Percentiles rank a stretch among this genome's conserved stretches.
phyloP scores from a whole-genome alignment of 2,329 filamentous ascomycete species.

The Fusarium tricinctum region DNA sequence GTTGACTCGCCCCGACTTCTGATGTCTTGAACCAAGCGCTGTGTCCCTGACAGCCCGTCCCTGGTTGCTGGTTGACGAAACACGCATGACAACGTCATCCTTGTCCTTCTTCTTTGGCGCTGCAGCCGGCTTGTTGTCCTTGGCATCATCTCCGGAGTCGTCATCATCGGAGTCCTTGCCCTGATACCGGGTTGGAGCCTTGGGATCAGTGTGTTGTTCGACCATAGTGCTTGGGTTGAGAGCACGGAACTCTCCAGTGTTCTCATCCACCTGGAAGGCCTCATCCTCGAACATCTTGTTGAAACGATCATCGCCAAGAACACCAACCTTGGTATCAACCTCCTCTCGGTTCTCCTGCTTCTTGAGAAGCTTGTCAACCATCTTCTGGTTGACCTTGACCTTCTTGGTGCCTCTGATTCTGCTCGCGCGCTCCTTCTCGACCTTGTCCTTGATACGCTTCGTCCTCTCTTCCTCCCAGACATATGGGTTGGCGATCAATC shows the following conservation, averaged over 20 bases:
- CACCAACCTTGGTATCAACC: constrained; percentile 71
- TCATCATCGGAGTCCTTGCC: constrained; percentile 61
- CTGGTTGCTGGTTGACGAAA: constrained; percentile 77
- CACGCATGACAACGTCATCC: constrained; percentile 71
- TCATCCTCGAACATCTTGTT: constrained; percentile 90
- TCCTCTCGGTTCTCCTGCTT: constrained; percentile 72
- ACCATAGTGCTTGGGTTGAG: constrained; percentile 88
- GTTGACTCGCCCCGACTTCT: constrained; percentile 62
- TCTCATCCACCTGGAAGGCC: constrained; percentile 93
- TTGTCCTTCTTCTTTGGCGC: constrained; percentile 47
- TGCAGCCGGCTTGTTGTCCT: constrained; percentile 47
- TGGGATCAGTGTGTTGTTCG: constrained; percentile 51
- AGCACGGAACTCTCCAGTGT: constrained; percentile 84
- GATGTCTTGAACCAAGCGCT: constrained; percentile 68
- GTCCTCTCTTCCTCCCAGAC: constrained; percentile 92
- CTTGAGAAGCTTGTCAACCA: constrained; percentile 80
- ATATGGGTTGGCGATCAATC: constrained; percentile 93
- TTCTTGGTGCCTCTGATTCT: constrained; percentile 96
- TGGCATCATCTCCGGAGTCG: constrained; percentile 60
- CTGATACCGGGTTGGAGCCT: constrained; percentile 57
- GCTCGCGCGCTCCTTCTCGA: constrained; percentile 96
- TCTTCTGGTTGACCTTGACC: constrained; percentile 92
- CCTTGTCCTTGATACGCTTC: constrained; percentile 93
- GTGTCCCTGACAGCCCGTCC: constrained; percentile 69
- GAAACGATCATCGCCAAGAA: constrained; percentile 90